Evolutionary conservation across 1,139 yeast species (phyloP).

Genomic region (Scheffersomyces illinoinensis): DNA sequence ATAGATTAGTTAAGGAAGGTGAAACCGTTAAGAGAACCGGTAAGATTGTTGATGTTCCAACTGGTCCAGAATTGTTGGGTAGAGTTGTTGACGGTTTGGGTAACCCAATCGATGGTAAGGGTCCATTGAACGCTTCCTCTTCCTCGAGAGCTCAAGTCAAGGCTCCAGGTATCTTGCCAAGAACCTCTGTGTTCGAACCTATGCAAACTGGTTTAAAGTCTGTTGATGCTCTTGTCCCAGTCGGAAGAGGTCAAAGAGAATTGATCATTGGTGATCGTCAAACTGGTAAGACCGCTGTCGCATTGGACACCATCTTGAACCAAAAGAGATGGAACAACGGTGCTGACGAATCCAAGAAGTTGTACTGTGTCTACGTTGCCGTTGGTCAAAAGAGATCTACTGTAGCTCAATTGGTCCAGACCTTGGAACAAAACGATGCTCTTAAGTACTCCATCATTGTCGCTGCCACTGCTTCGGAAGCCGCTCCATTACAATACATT

Average conservation of each 20-base stretch:
- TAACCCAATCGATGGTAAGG: slow-evolving; percentile 99
- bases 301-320: slow-evolving; percentile 95
- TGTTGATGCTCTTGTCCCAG: slow-evolving; percentile 98
- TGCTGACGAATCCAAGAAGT: slow-evolving; percentile 92
- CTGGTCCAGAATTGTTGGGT: slow-evolving; percentile 97
- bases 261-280: slow-evolving; percentile 99
- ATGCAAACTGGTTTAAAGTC: slow-evolving; percentile 99
- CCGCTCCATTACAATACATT: slow-evolving; percentile 99
- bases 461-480: slow-evolving; percentile 99
- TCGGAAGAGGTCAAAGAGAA: slow-evolving; percentile 99
- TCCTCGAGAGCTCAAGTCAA: slow-evolving; percentile 96
- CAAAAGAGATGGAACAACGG: slow-evolving; percentile 99
- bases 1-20: slow-evolving; percentile 98
- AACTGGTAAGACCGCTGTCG: slow-evolving; percentile 99
- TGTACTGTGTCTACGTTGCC: slow-evolving; percentile 99
- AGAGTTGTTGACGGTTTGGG: slow-evolving; percentile 99
- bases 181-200: slow-evolving; percentile 98
- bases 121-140: slow-evolving; percentile 87
- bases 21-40: slow-evolving; percentile 99
- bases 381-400: slow-evolving; percentile 99
- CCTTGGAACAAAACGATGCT: slow-evolving; percentile 98
- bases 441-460: slow-evolving; percentile 96
- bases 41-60: slow-evolving; percentile 98
- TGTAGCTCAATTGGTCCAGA: slow-evolving; percentile 98
- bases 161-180: slow-evolving; percentile 99